Base-by-base conservation (phyloP, 2,329 filamentous ascomycete species). In the Colletotrichum chrysophilum region DNA sequence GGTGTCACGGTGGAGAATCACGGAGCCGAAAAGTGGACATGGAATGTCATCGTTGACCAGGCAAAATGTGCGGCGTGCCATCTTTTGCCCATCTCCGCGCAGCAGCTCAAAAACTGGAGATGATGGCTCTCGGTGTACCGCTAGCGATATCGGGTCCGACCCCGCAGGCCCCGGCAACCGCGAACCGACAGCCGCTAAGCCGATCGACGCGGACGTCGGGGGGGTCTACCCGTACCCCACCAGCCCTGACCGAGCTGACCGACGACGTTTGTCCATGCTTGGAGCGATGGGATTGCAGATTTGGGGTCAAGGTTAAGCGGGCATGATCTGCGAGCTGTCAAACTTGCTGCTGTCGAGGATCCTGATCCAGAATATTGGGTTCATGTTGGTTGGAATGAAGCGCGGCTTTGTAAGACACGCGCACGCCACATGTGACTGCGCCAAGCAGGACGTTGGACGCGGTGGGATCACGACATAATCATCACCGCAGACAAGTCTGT, bases 161-260 rank as follows among this genome's bases (percentile, higher is more conserved):
- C 74, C 70, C 74, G 58, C 74, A 69, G 24, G 43, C 43, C 43
- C 64, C 73, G 73, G 70, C 70, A 68, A 16, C 58, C 73, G 73
- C 32, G 21, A 43, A 36, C 73, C 74, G 74, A 75, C 38, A 75
- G 70, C 74, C 74, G 74, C 70, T 18, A 52, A 68, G 74, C 74
- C 74, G 70, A 74, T 73, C 56, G 56, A 65, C 58, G 61, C 70
- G 74, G 74, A 69, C 74, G 70, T 75, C 74, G 74, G 74, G 62
- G 26, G 43, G 18, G 4, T 13, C 43, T 48, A 48, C 16, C 12
- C 9, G 30, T 24, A 36, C 74, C 74, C 74, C 74, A 73, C 74
- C 34, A 67, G 28, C 26, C 18, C 48, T 52, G 70, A 75, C 74
- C 74, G 74, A 68, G 64, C 43, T 75, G 70, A 75, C 74, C 70